phyloP scores from a whole-genome alignment of 2,329 filamentous ascomycete genomes.

The Clonostachys rhizophaga region DNA sequence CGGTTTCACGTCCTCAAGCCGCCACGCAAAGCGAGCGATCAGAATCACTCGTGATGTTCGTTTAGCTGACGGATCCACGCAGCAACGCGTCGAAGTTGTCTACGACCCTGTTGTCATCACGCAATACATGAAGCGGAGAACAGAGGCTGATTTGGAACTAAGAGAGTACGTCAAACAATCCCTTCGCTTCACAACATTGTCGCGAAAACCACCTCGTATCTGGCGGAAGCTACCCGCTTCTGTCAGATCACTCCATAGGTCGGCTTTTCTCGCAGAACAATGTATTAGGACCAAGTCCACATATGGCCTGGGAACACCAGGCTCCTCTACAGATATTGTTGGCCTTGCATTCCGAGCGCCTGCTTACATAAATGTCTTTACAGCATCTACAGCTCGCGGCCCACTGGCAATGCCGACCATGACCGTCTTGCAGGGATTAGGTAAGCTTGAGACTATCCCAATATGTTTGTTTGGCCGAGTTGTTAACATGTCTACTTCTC shows the following conservation, averaged over 20 bases:
- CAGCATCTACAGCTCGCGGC: slow-evolving; percentile 44
- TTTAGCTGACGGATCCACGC: slow-evolving; percentile 41
- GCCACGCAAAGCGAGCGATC: slow-evolving; percentile 60
- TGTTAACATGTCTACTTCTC: slow-evolving; percentile 6
- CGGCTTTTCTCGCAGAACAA: slow-evolving; percentile 8
- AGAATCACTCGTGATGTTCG: slow-evolving; percentile 66
- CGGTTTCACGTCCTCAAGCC: slow-evolving; percentile 60
- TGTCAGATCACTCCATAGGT: slow-evolving; percentile 11
- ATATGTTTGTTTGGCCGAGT: background rate
- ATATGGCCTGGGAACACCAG: slow-evolving; percentile 18
- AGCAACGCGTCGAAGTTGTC: slow-evolving; percentile 63
- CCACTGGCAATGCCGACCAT: slow-evolving; percentile 44
- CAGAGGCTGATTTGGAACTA: slow-evolving; percentile 64
- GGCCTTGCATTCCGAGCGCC: slow-evolving; percentile 24
- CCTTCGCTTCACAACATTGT: slow-evolving; percentile 3
- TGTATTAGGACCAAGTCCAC: slow-evolving; percentile 1
- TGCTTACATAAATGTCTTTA: slow-evolving; percentile 31
- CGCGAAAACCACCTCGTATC: slow-evolving; percentile 3
- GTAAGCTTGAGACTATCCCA: slow-evolving; percentile 13
- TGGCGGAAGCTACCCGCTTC: slow-evolving; percentile 9
- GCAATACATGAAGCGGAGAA: slow-evolving; percentile 77
- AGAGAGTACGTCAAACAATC: slow-evolving; percentile 57
- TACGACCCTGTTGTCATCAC: slow-evolving; percentile 83
- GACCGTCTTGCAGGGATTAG: slow-evolving; percentile 40
- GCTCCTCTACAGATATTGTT: slow-evolving; percentile 18